A percentile compares a stretch with the other conserved stretches of the same genome.
phyloP scores from a whole-genome alignment of 352 stramenopile species.

The Pseudoperonospora humuli region DNA sequence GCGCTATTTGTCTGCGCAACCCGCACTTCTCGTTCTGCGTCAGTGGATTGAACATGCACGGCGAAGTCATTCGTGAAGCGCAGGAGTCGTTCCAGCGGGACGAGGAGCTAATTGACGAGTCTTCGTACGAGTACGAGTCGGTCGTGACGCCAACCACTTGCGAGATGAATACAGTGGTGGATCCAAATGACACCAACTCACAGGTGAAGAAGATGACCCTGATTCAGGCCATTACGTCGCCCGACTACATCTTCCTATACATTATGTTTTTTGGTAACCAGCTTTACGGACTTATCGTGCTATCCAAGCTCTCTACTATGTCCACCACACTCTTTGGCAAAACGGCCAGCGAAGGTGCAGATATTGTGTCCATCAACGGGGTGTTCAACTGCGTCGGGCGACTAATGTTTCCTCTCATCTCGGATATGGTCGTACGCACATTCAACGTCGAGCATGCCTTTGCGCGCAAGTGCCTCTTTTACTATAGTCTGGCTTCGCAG shows the following conservation, averaged over 20 bases:
- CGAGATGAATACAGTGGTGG: slow-evolving; percentile 29
- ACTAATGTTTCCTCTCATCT: slow-evolving; percentile 40
- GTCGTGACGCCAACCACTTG: slow-evolving; percentile 26
- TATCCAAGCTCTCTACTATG: slow-evolving; percentile 63
- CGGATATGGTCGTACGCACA: slow-evolving; percentile 30
- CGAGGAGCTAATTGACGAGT: slow-evolving; percentile 41
- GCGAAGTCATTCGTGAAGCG: slow-evolving; percentile 30
- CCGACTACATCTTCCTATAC: slow-evolving; percentile 63
- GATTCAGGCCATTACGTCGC: slow-evolving; percentile 43
- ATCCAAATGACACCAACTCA: slow-evolving; percentile 18
- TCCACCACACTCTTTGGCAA: slow-evolving; percentile 43
- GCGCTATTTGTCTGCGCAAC: slow-evolving; percentile 35
- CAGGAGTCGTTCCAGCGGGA: slow-evolving; percentile 25
- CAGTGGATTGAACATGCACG: slow-evolving; percentile 54
- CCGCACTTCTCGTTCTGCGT: slow-evolving; percentile 42
- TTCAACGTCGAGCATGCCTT: slow-evolving; percentile 49
- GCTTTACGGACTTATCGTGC: slow-evolving; percentile 54
- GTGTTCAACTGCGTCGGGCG: slow-evolving; percentile 59
- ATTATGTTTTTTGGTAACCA: slow-evolving; percentile 65
- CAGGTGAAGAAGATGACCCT: slow-evolving; percentile 45
- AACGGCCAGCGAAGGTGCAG: slow-evolving; percentile 24
- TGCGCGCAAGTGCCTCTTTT: slow-evolving; percentile 53
- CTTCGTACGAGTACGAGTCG: slow-evolving; percentile 36
- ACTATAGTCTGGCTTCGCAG: slow-evolving; percentile 46
- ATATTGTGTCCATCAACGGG: slow-evolving; percentile 62